phyloP scores from a whole-genome alignment of 2,329 filamentous ascomycete genomes.

The Stromatinia cepivora region DNA sequence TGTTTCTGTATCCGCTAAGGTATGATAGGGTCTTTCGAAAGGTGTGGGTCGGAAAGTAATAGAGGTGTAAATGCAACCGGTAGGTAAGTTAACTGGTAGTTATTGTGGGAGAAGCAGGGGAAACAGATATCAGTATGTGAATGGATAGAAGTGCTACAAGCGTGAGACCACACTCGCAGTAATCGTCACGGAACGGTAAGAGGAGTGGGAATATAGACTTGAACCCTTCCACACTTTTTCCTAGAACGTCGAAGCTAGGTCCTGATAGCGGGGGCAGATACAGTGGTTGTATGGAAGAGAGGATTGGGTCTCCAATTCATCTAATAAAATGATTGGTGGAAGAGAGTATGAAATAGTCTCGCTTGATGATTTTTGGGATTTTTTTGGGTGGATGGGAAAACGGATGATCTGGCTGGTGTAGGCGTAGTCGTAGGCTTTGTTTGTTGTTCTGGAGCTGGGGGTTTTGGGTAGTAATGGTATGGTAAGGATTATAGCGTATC shows the following conservation, averaged over 20 bases:
- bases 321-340: background rate
- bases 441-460: background rate
- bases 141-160: conserved; percentile 12
- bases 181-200: conserved; percentile 20
- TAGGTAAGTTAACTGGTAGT: background rate
- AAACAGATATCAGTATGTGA: conserved; percentile 11
- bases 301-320: background rate
- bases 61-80: conserved; percentile 16
- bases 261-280: conserved; percentile 16
- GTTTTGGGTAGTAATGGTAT: background rate
- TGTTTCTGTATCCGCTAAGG: conserved; percentile 19
- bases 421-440: too few species aligned
- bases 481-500: conserved; percentile 3
- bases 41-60: conserved; percentile 21
- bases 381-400: background rate
- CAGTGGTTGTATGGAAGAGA: background rate
- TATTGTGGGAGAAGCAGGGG: conserved; percentile 18
- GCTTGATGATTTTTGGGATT: conserved; percentile 1
- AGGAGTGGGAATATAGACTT: conserved; percentile 16
- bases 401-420: conserved; percentile 3
- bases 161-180: conserved; percentile 17
- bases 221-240: conserved; percentile 17
- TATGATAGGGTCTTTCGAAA: conserved; percentile 21
- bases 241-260: conserved; percentile 15
- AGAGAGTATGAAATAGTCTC: background rate